Evolutionary conservation across 2,329 filamentous ascomycete genomes (phyloP).

Genomic region (Pseudocercospora eumusae): DNA sequence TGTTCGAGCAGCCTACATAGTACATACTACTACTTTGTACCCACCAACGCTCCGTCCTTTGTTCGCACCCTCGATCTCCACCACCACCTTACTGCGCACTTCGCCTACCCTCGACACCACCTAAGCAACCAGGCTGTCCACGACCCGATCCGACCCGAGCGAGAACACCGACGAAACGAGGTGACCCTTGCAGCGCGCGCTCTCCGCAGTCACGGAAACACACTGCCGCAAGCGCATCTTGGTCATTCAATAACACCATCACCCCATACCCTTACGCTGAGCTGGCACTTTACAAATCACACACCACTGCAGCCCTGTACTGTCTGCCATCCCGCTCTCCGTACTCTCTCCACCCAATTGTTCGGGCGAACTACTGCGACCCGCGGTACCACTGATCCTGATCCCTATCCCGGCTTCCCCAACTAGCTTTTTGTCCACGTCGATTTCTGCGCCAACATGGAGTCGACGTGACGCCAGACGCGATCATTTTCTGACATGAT

Average conservation of each 20-base stretch:
- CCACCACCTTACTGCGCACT: neutral
- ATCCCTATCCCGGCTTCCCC: constrained; percentile 4
- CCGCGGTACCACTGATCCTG: constrained; percentile 1
- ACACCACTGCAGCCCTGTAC: neutral
- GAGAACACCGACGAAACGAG: neutral
- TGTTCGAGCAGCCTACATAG: neutral
- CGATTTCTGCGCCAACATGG: constrained; percentile 16
- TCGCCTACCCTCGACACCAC: neutral
- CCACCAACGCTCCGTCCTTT: neutral
- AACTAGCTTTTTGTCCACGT: constrained; percentile 14
- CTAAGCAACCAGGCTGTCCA: neutral
- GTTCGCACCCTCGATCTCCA: neutral
- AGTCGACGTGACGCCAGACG: constrained; percentile 18
- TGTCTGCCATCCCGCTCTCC: too few relatives aligned
- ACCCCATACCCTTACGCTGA: neutral
- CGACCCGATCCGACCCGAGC: neutral
- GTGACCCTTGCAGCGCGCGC: neutral
- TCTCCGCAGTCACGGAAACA: constrained; percentile 3
- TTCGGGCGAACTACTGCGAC: neutral
- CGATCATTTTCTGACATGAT: constrained; percentile 14
- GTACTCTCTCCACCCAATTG: neutral
- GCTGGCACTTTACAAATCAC: neutral
- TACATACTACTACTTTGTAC: neutral
- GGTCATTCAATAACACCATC: neutral
- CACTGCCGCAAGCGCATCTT: neutral